Evolutionary conservation across 163 green algal species (phyloP).

Genomic region (Volvox carteri): DNA sequence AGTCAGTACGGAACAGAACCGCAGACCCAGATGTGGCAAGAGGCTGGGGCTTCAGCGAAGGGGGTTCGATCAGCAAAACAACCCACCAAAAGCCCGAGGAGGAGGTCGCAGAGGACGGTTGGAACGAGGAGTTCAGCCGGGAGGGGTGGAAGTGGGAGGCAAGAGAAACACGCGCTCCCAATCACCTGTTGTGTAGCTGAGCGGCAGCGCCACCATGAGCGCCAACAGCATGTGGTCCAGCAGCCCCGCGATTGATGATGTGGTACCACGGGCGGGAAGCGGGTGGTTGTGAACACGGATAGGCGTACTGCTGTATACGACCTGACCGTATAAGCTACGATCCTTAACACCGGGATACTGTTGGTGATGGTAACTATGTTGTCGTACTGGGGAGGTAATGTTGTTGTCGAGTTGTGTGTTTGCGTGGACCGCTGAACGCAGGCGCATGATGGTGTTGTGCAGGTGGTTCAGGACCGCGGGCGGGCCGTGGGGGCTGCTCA

Average conservation of each 20-base stretch:
- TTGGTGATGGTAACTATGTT: not conserved
- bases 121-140: too few relatives aligned
- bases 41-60: too few relatives aligned
- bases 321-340: too few relatives aligned
- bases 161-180: too few relatives aligned
- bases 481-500: conserved; percentile 17
- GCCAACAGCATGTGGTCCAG: conserved; percentile 30
- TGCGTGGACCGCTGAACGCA: not conserved
- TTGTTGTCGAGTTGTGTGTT: too few relatives aligned
- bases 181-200: conserved; percentile 36
- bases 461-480: conserved; percentile 11
- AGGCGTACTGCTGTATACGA: not conserved
- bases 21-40: too few relatives aligned
- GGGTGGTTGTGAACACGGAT: conserved; percentile 28
- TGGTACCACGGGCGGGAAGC: conserved; percentile 2
- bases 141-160: too few relatives aligned
- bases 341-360: not conserved
- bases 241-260: not conserved
- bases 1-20: too few relatives aligned
- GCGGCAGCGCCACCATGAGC: conserved; percentile 19
- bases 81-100: too few relatives aligned
- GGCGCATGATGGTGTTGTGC: conserved; percentile 1
- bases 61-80: too few relatives aligned
- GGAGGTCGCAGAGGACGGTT: too few relatives aligned
- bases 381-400: too few relatives aligned